Evolutionary conservation across 75 land plant species (phyloP), one percentile per base, ranked within the genome.

Genomic region (Picea glauca): DNA sequence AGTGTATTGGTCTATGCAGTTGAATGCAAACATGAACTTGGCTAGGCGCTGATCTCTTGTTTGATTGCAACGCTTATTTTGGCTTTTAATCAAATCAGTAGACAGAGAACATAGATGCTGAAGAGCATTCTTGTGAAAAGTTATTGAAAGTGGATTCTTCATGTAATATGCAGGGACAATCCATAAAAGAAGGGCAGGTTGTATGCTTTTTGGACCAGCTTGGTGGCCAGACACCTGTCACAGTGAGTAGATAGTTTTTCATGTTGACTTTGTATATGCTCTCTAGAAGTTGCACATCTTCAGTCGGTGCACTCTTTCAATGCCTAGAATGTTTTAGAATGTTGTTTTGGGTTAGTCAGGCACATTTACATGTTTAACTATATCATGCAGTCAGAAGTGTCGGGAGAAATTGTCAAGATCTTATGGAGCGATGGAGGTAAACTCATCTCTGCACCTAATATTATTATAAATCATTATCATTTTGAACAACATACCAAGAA

Each of bases 181-280:
- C 86, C 11, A 84, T 96, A 15, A 94, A 92, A 76, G 91, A 96
- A 79, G 98, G 98, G 60, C 94, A 93, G 84, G 84, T 86, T 26
- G 91, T 96, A 35, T 93, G 97, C 58, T 93, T 81, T 77, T 21
- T 96, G 87, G 94, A 96, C 67, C 98, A 96, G 81, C 88, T 94
- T 82, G 93, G 93, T 33, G 86, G 87, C 68, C 88, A 91, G 73
- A 85, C 86, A 79, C 94, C 97, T 66, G 85, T 96, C 0, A 88
- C 85, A 86, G 98, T 96, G 66, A 68, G 76, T 65, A 75, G 31
- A 46, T 50, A 23, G 20, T 57, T 13, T 74, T 54, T 56, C 23
- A 30, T 56, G 59, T 56, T 26, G 43, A 26, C 31, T n/a, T 18
- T 58, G 11, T 31, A 57, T 75, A 14, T 57, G 35, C 38, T 75